Percentiles rank a stretch among this genome's conserved stretches.
phyloP scores from a whole-genome alignment of 2,329 filamentous ascomycete genomes.

The Penicillium concentricum region DNA sequence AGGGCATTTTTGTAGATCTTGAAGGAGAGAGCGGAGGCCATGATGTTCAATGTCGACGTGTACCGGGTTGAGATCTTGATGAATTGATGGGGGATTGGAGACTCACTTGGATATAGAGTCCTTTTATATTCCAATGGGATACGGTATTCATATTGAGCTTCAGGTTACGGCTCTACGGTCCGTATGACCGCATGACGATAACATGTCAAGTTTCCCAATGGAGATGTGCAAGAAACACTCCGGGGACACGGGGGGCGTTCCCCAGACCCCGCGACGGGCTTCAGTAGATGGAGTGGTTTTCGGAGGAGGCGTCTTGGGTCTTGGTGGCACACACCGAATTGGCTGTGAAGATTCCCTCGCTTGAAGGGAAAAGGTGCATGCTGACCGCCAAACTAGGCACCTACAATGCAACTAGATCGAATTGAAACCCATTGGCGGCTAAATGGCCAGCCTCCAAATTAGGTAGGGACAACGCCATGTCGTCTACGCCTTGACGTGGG shows the following conservation, averaged over 20 bases:
- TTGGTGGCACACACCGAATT: background rate
- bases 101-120: background rate
- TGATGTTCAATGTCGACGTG: background rate
- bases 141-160: background rate
- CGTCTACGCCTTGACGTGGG: background rate
- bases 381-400: background rate
- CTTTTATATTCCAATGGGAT: slow-evolving; percentile 7
- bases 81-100: slow-evolving; percentile 1
- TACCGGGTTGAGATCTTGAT: background rate
- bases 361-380: too few relatives aligned
- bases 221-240: slow-evolving; percentile 13
- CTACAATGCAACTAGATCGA: background rate
- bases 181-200: slow-evolving; percentile 7
- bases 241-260: slow-evolving; percentile 23
- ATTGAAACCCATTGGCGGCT: background rate
- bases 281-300: background rate
- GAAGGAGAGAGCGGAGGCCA: slow-evolving; percentile 13
- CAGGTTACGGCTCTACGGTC: slow-evolving; percentile 12
- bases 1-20: slow-evolving; percentile 31
- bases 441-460: background rate
- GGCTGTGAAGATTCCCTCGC: background rate
- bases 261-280: background rate
- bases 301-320: background rate
- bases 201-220: slow-evolving; percentile 9
- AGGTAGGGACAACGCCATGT: background rate